Base-by-base conservation (phyloP, 2,329 filamentous ascomycete species). In the Paracorniculantispora psalliotae region DNA sequence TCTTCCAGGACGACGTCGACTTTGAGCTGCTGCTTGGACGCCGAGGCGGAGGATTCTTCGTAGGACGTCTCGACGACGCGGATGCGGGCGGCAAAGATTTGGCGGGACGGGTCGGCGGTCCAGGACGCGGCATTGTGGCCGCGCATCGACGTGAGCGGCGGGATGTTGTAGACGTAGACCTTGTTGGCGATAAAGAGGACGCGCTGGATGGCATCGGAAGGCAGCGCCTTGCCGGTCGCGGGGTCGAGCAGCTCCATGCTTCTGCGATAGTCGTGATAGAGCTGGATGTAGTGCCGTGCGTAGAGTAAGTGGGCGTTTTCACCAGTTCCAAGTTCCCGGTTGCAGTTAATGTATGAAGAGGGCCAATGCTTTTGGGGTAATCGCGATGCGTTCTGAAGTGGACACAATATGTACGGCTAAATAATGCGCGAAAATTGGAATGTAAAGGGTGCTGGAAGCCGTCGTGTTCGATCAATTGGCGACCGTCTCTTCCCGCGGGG, bases 121-220 rank as follows among this genome's bases (percentile, higher is more conserved):
- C 91, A 96, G 63, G 82, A 77, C 13, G 86, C 81, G 61, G 92
- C 91, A 37, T 81, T 82, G 79, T 96, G 89, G 72, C 91, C 91
- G 71, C 89, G 88, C 67, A 86, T 91, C 19, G 87, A 88, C 47
- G 87, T 81, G 60, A 92, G 79, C 25, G 91, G 91, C 19, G 91
- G 91, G 71, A 96, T 92, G 69, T 88, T 86, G 81, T 96, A 96
- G 78, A 96, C 83, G 77, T 96, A 90, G 63, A 94, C 88, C 64
- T 81, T 79, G 67, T 81, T 77, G 63, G 87, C 84, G 71, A 92
- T 78, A 81, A 91, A 92, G 72, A 96, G 87, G 70, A 94, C 80
- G 71, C 91, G 87, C 75, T 94, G 90, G 75, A 96, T 93, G 67
- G 91, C 88, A 69, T 90, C 89, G 55, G 84, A 71, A 59, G 89